These are phyloP conservation scores for Betula pendula DNA, from an alignment of 306 rosid species.

Conservation along the genomic window DNA sequence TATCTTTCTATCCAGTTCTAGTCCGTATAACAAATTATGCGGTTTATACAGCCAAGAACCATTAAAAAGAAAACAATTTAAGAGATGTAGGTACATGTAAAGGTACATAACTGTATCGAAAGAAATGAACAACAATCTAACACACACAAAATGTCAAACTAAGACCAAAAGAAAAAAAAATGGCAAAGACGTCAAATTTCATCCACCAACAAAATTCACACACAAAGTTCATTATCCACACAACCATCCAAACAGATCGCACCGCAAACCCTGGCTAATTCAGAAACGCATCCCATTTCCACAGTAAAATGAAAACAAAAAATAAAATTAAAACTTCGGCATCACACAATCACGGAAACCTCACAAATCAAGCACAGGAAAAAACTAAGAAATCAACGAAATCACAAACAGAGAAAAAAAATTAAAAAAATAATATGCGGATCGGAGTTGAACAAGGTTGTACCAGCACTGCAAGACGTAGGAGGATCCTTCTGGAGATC, in stretches of 20 bases:
- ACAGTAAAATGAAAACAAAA: background rate
- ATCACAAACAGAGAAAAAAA: background rate
- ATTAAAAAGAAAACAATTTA: no score
- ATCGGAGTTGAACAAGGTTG: background rate
- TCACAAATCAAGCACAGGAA: conserved; percentile 1
- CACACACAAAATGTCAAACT: background rate
- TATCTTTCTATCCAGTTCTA: no score
- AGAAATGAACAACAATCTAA: background rate
- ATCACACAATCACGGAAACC: background rate
- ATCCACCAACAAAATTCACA: background rate
- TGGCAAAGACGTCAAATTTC: background rate
- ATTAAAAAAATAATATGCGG: background rate
- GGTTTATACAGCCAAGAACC: no score
- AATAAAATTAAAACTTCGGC: background rate
- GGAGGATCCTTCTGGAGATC: conserved; percentile 80
- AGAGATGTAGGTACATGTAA: no score
- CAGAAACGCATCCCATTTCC: background rate
- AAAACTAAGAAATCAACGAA: background rate
- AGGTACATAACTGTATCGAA: no score
- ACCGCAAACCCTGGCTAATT: background rate
- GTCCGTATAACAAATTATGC: no score
- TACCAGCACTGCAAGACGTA: conserved; percentile 80
- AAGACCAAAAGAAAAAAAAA: background rate
- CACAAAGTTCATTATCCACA: background rate
- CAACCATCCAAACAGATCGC: background rate